phyloP scores from a whole-genome alignment of 768 basidiomycete genomes.

The Vishniacozyma victoriae region DNA sequence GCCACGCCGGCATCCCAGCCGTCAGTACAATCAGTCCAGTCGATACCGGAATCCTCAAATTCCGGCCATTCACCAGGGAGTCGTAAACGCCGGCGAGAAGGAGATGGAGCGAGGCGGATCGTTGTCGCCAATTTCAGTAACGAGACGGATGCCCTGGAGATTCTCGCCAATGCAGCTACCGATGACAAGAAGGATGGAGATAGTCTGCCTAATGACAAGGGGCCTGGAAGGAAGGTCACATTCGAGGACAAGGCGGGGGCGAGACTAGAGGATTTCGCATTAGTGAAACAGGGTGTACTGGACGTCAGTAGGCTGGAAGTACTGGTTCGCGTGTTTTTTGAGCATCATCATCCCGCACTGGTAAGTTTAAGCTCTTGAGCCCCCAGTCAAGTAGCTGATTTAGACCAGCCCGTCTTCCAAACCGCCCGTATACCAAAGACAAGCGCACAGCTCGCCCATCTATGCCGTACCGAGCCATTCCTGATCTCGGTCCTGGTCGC shows the following conservation, averaged over 20 bases:
- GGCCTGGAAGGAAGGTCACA: constrained; percentile 1
- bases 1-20: neutral
- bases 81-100: constrained; percentile 9
- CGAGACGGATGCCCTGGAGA: constrained; percentile 44
- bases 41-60: constrained; percentile 3
- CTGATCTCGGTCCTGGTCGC: constrained; percentile 29
- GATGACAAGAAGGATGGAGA: constrained; percentile 10
- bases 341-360: constrained; percentile 32
- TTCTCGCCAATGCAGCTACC: constrained; percentile 39
- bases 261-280: constrained; percentile 12
- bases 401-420: constrained; percentile 31
- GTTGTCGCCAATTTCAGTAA: constrained; percentile 40
- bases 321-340: constrained; percentile 28
- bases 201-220: neutral
- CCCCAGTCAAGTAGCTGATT: neutral
- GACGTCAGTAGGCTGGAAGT: constrained; percentile 16
- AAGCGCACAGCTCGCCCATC: constrained; percentile 17
- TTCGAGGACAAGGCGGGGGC: neutral
- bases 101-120: constrained; percentile 32
- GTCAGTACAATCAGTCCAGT: neutral
- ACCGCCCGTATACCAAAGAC: constrained; percentile 31
- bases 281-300: constrained; percentile 32
- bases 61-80: constrained; percentile 20
- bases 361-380: constrained; percentile 14
- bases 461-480: constrained; percentile 30